Conservation (phyloP, 2,329 filamentous ascomycete genomes). For the Cladosporium sp. region DNA sequence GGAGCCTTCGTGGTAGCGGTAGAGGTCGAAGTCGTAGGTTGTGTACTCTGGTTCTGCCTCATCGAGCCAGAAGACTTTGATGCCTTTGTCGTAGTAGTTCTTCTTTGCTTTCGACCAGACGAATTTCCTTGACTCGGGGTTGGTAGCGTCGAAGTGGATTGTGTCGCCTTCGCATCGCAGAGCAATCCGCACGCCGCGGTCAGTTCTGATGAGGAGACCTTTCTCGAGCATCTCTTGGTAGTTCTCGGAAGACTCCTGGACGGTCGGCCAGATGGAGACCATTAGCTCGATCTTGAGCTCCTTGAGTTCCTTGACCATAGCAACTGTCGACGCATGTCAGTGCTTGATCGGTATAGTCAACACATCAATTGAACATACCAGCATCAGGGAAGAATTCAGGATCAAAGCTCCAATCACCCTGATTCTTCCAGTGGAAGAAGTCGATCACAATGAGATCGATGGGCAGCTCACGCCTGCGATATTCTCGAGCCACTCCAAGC, state of each 20-base stretch:
- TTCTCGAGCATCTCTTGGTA: constrained; percentile 59
- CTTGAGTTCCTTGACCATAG: constrained; percentile 60
- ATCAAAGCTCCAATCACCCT: constrained; percentile 68
- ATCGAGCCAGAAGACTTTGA: constrained; percentile 65
- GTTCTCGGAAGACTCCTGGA: constrained; percentile 57
- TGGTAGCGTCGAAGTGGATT: constrained; percentile 61
- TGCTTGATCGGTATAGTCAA: not conserved
- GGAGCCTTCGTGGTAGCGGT: constrained; percentile 55
- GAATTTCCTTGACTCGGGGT: constrained; percentile 54
- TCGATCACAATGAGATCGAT: constrained; percentile 64
- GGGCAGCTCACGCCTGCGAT: constrained; percentile 52
- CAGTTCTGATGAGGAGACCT: constrained; percentile 57
- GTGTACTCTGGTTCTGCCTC: constrained; percentile 65
- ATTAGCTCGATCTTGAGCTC: constrained; percentile 60
- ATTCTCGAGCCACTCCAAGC: constrained; percentile 57
- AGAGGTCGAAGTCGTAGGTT: constrained; percentile 64
- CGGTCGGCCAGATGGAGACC: constrained; percentile 67
- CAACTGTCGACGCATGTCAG: constrained; percentile 34
- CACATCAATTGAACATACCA: constrained; percentile 13
- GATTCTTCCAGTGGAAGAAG: constrained; percentile 64
- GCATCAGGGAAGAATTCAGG: constrained; percentile 56
- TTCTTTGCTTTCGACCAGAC: constrained; percentile 57
- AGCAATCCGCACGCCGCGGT: constrained; percentile 55
- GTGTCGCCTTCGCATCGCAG: constrained; percentile 59
- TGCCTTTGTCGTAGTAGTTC: constrained; percentile 60